Evolutionary conservation across 192 early-diverging fungal genomes (phyloP).

Genomic region (Coemansia sp.): DNA sequence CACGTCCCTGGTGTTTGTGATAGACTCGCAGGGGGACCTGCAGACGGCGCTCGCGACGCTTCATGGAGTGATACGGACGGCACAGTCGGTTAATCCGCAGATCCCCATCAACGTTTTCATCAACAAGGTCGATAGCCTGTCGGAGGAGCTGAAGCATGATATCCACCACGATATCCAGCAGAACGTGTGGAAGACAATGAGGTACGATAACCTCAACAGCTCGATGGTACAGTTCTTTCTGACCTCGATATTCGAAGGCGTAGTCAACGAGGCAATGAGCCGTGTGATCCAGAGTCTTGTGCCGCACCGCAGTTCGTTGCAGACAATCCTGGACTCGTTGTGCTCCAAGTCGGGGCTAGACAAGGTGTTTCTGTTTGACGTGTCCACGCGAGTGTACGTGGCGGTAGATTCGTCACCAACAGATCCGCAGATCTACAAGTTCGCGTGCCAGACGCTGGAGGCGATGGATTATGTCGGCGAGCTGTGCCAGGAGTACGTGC

Average conservation of each 20-base stretch:
- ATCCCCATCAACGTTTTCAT: conserved; percentile 94
- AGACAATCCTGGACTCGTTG: conserved; percentile 89
- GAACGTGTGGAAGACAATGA: conserved; percentile 82
- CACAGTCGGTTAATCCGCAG: conserved; percentile 76
- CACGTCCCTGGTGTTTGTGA: conserved; percentile 86
- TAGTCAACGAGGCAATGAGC: conserved; percentile 92
- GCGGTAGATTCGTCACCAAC: conserved; percentile 92
- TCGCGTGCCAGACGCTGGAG: conserved; percentile 95
- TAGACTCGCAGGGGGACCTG: conserved; percentile 96
- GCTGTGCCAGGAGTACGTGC: conserved; percentile 58
- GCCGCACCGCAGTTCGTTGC: conserved; percentile 77
- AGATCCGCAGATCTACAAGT: conserved; percentile 85
- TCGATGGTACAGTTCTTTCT: conserved; percentile 81
- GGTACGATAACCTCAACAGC: conserved; percentile 73
- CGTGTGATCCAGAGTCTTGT: conserved; percentile 93
- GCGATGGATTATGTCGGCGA: conserved; percentile 80
- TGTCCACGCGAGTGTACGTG: conserved; percentile 86
- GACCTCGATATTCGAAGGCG: conserved; percentile 93
- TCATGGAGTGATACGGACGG: conserved; percentile 68
- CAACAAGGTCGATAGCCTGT: conserved; percentile 95
- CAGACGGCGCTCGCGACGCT: conserved; percentile 74
- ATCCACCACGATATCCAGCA: conserved; percentile 94
- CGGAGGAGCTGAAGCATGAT: conserved; percentile 95
- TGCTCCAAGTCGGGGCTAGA: conserved; percentile 95
- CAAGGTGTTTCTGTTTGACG: conserved; percentile 95